Evolutionary conservation across 768 basidiomycete species (phyloP), one percentile per base, ranked within the genome.

Genomic region (Cubamyces sp.): DNA sequence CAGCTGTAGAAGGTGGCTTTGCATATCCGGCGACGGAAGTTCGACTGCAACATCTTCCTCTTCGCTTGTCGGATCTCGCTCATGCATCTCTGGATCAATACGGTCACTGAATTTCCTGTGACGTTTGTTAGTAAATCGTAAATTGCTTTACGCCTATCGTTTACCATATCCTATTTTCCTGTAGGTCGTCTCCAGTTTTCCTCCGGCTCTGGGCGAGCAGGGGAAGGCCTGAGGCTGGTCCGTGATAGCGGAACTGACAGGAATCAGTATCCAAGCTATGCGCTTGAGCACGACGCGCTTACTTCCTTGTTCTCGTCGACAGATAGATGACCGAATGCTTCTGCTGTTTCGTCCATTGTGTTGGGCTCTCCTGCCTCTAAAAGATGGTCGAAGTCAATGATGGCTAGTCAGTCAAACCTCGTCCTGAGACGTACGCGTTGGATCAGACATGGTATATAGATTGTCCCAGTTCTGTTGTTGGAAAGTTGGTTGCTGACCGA

Each of bases 231-330:
- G 88, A 88, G 3, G 84, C 79, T 74, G 86, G 82, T 15, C 92
- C 91, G 61, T 95, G 94, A 70, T 88, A 96, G 59, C 94, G 88
- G 47, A 96, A 83, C 87, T 96, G 48, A 37, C 21, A 62, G 69
- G 6, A 3, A 19, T 40, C 28, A 40, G 64, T 62, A 9, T n/a
- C 26, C 34, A 30, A 25, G 72, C 58, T 64, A 68, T 49, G 15
- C 7, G 28, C 1, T 37, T 14, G n/a, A 26, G 21, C 16, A 5
- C 18, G 14, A 28, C 5, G 43, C 23, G 49, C 70, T 11, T 65
- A 89, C 90, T 76, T 92, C 89, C 68, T 82, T 85, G 69, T 90
- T 85, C 70, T 91, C 90, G 64, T 91, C 88, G 43, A 92, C 75
- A 7, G 90, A 91, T 21, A 92, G 71, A 64, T 87, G 84, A 15